Conservation (phyloP, 225 moss, liverwort and hornwort genomes). For the Sphagnum contortum region DNA sequence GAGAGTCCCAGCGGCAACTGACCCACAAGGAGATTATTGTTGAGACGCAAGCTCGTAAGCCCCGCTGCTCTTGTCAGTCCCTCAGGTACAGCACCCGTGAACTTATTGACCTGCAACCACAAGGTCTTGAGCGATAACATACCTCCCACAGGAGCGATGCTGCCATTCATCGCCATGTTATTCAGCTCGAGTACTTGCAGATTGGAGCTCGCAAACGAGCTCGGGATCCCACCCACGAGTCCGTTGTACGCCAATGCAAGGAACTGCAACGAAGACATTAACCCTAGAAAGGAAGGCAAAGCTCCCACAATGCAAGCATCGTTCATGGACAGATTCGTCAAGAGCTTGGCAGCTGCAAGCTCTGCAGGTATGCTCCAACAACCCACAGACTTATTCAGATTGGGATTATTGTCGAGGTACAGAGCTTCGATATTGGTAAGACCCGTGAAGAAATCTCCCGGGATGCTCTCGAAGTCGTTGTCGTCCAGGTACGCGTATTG, state of each 20-base stretch:
- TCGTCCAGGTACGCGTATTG: constrained; percentile 29
- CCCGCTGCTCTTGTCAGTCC: constrained; percentile 41
- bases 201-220: constrained; percentile 45
- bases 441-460: constrained; percentile 59
- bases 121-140: constrained; percentile 58
- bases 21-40: constrained; percentile 73
- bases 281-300: constrained; percentile 59
- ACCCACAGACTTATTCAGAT: constrained; percentile 36
- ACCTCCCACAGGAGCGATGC: constrained; percentile 45
- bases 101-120: constrained; percentile 72
- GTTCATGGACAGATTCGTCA: constrained; percentile 54
- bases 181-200: constrained; percentile 63
- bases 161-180: constrained; percentile 53
- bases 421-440: constrained; percentile 26
- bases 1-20: constrained; percentile 43
- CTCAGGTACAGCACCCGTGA: constrained; percentile 64
- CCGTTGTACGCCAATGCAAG: constrained; percentile 60
- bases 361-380: constrained; percentile 73
- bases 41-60: constrained; percentile 49
- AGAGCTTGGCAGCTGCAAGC: constrained; percentile 19
- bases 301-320: constrained; percentile 35
- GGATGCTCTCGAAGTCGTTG: constrained; percentile 68
- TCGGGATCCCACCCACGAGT: constrained; percentile 43
- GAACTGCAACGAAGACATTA: constrained; percentile 52
- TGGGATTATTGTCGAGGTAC: constrained; percentile 47